Percentiles rank a stretch among this genome's conserved stretches.
These are phyloP conservation scores for Lyophyllum atratum DNA, from an alignment of 768 basidiomycete species.

Conservation along the genomic window DNA sequence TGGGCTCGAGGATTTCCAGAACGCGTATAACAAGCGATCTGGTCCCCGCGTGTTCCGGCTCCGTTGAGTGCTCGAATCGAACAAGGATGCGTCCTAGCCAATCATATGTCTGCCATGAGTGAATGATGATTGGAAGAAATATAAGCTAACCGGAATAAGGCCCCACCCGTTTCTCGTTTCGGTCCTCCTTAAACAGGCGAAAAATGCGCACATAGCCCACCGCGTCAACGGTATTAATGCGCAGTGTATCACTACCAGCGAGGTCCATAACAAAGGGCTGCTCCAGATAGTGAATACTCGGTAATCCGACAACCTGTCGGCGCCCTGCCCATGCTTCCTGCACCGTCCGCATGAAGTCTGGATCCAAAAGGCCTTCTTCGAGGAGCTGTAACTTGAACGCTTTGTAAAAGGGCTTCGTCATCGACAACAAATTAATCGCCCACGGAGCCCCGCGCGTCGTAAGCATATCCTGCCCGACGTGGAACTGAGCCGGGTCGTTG, in stretches of 20 bases:
- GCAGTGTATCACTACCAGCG: neutral
- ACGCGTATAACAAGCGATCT: conserved; percentile 33
- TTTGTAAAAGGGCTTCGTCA: neutral
- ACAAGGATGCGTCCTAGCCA: conserved; percentile 5
- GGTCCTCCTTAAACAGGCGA: neutral
- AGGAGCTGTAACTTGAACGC: neutral
- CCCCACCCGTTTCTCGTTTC: neutral
- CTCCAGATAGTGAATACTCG: neutral
- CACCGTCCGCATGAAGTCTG: neutral
- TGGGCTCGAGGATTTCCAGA: conserved; percentile 13
- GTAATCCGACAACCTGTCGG: too few relatives aligned
- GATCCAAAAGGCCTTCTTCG: neutral
- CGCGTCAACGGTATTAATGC: neutral
- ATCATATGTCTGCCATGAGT: neutral
- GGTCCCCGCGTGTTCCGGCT: conserved; percentile 27
- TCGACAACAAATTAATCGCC: neutral
- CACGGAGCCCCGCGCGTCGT: neutral
- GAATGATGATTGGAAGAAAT: too few relatives aligned
- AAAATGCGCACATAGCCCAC: neutral
- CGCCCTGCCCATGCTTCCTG: neutral
- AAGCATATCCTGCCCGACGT: neutral
- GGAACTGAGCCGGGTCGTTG: neutral
- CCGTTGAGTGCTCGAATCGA: conserved; percentile 7
- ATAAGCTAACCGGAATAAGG: conserved; percentile 5
- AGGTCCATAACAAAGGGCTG: conserved; percentile 5